Evolutionary conservation across 2,329 filamentous ascomycete species (phyloP).

Genomic region (Xylariaceae sp.): DNA sequence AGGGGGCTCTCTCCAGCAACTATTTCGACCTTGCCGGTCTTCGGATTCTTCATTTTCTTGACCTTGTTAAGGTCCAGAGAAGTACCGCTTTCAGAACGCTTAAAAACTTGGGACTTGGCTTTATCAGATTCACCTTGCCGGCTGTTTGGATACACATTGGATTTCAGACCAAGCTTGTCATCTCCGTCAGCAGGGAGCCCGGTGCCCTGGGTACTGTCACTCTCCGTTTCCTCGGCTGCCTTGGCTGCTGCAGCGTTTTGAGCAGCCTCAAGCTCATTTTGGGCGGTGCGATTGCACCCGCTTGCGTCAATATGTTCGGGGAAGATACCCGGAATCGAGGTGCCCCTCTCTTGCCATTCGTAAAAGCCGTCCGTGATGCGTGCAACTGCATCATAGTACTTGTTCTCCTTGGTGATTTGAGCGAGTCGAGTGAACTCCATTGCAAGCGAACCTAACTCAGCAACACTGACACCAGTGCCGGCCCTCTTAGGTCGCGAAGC

Average conservation of each 20-base stretch:
- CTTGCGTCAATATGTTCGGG: conserved; percentile 79
- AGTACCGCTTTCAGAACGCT: conserved; percentile 17
- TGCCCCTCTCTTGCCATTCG: conserved; percentile 72
- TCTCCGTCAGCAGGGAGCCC: not conserved
- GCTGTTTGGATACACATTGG: not conserved
- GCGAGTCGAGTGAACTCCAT: conserved; percentile 91
- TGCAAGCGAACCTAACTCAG: conserved; percentile 80
- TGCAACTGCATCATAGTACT: conserved; percentile 89
- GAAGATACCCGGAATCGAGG: conserved; percentile 79
- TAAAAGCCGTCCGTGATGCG: conserved; percentile 83
- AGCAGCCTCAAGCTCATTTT: conserved; percentile 46
- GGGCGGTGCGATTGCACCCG: conserved; percentile 71
- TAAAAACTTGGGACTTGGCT: conserved; percentile 1
- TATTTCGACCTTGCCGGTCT: conserved; percentile 12
- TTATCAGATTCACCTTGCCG: not conserved
- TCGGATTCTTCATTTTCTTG: conserved; percentile 18
- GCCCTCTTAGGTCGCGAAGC: conserved; percentile 70
- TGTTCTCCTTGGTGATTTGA: conserved; percentile 80
- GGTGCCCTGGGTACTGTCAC: not conserved
- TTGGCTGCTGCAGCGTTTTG: conserved; percentile 33
- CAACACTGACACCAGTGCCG: conserved; percentile 59
- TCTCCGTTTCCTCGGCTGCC: conserved; percentile 13
- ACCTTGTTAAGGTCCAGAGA: conserved; percentile 11
- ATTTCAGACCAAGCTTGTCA: conserved; percentile 1
- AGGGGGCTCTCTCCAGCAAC: conserved; percentile 11